Evolutionary conservation across 1,284 basidiomycete genomes (phyloP), one percentile per base, ranked within the genome.

Genomic region (Blastosporella zonata): DNA sequence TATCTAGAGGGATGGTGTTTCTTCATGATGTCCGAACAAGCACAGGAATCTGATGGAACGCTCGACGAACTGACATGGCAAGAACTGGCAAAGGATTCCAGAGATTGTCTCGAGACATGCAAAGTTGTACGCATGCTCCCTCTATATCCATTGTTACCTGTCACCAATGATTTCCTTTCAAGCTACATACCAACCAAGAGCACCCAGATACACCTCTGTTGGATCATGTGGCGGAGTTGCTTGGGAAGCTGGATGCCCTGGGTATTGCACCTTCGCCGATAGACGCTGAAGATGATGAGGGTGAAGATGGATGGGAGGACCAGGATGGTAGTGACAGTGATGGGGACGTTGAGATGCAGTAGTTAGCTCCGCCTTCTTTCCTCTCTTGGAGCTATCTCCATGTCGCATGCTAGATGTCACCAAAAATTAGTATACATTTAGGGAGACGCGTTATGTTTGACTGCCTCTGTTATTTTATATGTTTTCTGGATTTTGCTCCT

Each of bases 1-100:
- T 97, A 97, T 65, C 78, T 96, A n/a, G 90, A 94, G 64, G 94
- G 93, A 45, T 95, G 93, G 91, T 87, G 90, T 51, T 93, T 92
- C 75, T 92, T 84, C 71, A 72, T 95, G 35, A 82, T 85, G 78
- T 77, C 79, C 0, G 83, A 89, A 61, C 76, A 81, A 52, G 78
- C 79, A 13, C 75, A 78, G 52, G 81, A 82, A 54, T 75, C 66
- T 25, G 79, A 75, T n/a, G 75, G 71, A 12, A 77, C 74, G 34
- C 66, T 81, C 3, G 81, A 81, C 45, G 81, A 78, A 9, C 61
- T 90, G 49, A 75, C 77, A 4, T 88, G 85, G 78, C 77, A 86
- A 61, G 92, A 95, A 55, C 82, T 94, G 50, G 89, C 83, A 25
- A 80, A 79, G 52, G 92, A 95, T 64, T 73, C 89, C 0, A 74